Conservation (phyloP, 176 grass and related monocot genomes). For the Phyllostachys edulis region DNA sequence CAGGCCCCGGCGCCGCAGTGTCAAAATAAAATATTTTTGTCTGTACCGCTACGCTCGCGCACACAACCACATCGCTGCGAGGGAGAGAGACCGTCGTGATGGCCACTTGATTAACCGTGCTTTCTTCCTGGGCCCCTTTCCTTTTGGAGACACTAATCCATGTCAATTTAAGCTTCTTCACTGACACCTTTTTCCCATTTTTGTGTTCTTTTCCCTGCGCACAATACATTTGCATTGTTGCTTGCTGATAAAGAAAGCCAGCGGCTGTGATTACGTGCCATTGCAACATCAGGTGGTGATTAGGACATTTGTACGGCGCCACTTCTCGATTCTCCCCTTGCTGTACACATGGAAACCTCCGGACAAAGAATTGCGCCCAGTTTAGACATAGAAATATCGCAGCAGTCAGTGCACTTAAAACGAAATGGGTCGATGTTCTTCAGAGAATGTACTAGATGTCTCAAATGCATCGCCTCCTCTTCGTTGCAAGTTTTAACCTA, state of each 20-base stretch:
- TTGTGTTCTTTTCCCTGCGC: neutral
- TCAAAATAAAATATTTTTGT: conserved; percentile 32
- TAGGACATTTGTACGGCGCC: neutral
- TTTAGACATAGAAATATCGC: neutral
- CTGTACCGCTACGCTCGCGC: neutral
- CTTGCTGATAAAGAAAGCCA: neutral
- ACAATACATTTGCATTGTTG: neutral
- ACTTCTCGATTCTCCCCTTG: neutral
- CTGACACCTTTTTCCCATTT: neutral
- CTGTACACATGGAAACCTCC: neutral
- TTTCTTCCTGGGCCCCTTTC: neutral
- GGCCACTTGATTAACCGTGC: conserved; percentile 34
- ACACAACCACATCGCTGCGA: neutral
- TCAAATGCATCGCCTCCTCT: neutral
- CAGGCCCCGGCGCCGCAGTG: neutral
- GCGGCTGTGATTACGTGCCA: neutral
- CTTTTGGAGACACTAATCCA: conserved; percentile 30
- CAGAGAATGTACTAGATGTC: neutral
- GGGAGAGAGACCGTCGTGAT: conserved; percentile 29
- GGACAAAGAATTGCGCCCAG: neutral
- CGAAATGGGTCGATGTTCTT: too few relatives aligned
- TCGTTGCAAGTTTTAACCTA: neutral
- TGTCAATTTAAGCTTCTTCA: neutral
- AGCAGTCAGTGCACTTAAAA: too few relatives aligned
- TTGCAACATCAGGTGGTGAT: neutral